A percentile compares a stretch with the other conserved stretches of the same genome.
Evolutionary conservation across 352 stramenopile species (phyloP).

Genomic region (Globisporangium spiculum): DNA sequence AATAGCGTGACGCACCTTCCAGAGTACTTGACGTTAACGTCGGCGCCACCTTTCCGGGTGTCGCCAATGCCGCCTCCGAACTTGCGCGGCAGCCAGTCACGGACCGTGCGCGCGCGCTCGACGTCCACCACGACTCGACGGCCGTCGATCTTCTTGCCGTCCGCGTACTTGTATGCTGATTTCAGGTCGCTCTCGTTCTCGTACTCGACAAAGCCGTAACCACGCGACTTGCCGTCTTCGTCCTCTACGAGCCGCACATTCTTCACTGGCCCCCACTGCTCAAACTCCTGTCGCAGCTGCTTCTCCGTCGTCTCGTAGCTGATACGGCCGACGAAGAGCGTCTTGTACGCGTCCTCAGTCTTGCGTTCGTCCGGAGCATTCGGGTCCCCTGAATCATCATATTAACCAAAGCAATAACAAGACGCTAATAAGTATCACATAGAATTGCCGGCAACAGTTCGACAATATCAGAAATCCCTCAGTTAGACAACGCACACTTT

Average conservation of each 20-base stretch:
- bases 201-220: slow-evolving; percentile 99
- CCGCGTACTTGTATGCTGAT: slow-evolving; percentile 91
- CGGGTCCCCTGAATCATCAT: slow-evolving; percentile 43
- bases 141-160: slow-evolving; percentile 96
- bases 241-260: slow-evolving; percentile 89
- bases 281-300: slow-evolving; percentile 96
- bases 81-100: slow-evolving; percentile 94
- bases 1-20: slow-evolving; percentile 17
- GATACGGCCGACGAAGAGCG: slow-evolving; percentile 96
- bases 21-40: slow-evolving; percentile 88
- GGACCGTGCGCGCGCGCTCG: slow-evolving; percentile 96
- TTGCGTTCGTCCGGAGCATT: slow-evolving; percentile 59
- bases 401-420: neutral
- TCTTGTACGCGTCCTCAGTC: slow-evolving; percentile 95
- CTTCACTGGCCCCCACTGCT: slow-evolving; percentile 92
- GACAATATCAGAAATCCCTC: neutral
- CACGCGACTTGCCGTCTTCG: slow-evolving; percentile 87
- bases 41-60: slow-evolving; percentile 68
- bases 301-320: slow-evolving; percentile 98
- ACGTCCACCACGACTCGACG: slow-evolving; percentile 97
- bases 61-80: slow-evolving; percentile 94
- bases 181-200: slow-evolving; percentile 97
- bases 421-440: neutral
- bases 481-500: slow-evolving; percentile 42
- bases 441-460: neutral